Conservation (phyloP, 192 early-diverging fungal genomes). For the Backusella australiensis region DNA sequence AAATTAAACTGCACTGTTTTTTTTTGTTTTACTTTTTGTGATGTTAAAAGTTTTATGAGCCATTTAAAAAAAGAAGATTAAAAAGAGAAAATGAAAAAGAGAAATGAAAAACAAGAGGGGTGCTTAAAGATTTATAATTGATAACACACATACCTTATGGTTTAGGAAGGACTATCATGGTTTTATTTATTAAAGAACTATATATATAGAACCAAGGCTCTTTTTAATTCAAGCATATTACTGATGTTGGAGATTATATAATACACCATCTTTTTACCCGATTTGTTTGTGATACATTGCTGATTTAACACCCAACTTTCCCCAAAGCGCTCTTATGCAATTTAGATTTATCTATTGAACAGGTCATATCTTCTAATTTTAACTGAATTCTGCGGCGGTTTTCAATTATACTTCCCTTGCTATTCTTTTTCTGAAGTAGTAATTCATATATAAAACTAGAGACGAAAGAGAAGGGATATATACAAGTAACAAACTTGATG, state of each 20-base stretch:
- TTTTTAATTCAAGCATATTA: neutral
- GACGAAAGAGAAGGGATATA: neutral
- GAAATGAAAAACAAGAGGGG: neutral
- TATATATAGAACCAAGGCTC: neutral
- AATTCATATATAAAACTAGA: neutral
- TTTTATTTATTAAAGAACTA: no score
- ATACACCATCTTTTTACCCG: neutral
- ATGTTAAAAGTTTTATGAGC: neutral
- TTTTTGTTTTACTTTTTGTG: constrained; percentile 5
- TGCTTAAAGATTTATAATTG: neutral
- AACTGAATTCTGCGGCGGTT: neutral
- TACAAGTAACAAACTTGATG: neutral
- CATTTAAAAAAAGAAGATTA: neutral
- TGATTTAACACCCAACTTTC: neutral
- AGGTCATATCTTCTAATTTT: neutral
- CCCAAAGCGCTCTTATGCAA: neutral
- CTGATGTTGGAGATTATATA: neutral
- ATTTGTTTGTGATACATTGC: neutral
- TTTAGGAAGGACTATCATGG: no score
- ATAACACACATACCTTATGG: neutral
- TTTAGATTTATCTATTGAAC: neutral
- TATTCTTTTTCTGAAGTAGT: neutral
- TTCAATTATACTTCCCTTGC: neutral
- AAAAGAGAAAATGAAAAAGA: neutral
- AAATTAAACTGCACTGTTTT: constrained; percentile 5